These are phyloP conservation scores for Stenogyne calaminthoides DNA, from an alignment of 305 asterid genomes.

Conservation along the genomic window DNA sequence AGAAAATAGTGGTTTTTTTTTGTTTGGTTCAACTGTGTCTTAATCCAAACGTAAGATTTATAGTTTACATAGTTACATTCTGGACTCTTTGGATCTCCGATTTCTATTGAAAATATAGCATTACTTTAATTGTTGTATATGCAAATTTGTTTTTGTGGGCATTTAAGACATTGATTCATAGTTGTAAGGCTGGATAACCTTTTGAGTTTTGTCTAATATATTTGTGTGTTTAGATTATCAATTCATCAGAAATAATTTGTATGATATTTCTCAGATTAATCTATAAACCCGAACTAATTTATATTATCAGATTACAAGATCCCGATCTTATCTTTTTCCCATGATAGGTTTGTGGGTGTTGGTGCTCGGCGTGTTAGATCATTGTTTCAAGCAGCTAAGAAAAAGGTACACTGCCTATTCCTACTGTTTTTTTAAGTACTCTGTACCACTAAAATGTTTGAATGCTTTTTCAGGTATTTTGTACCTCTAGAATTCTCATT, in stretches of 20 bases:
- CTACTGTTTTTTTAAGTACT: constrained; percentile 4
- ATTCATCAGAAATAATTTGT: not conserved
- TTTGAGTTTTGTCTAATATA: no score
- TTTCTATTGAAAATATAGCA: not conserved
- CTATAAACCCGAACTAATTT: constrained; percentile 6
- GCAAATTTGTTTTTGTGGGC: not conserved
- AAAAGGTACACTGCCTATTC: constrained; percentile 57
- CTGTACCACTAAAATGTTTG: no score
- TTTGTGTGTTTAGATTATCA: no score
- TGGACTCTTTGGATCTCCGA: not conserved
- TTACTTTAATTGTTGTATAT: constrained; percentile 4
- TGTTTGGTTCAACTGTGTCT: not conserved
- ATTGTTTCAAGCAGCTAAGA: constrained; percentile 96
- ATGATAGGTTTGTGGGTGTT: constrained; percentile 92
- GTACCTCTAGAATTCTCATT: not conserved
- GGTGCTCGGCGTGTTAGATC: constrained; percentile 99
- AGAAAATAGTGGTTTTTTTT: constrained; percentile 6
- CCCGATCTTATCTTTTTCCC: constrained; percentile 15
- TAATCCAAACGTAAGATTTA: constrained; percentile 2
- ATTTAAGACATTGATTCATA: not conserved
- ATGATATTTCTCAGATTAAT: not conserved
- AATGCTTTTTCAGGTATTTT: no score
- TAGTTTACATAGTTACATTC: not conserved
- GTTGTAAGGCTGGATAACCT: not conserved
- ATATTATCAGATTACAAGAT: constrained; percentile 10